Evolutionary conservation across 495 filamentous ascomycete genomes (phyloP), one percentile per base, ranked within the genome.

Genomic region (Geoglossum glabrum): DNA sequence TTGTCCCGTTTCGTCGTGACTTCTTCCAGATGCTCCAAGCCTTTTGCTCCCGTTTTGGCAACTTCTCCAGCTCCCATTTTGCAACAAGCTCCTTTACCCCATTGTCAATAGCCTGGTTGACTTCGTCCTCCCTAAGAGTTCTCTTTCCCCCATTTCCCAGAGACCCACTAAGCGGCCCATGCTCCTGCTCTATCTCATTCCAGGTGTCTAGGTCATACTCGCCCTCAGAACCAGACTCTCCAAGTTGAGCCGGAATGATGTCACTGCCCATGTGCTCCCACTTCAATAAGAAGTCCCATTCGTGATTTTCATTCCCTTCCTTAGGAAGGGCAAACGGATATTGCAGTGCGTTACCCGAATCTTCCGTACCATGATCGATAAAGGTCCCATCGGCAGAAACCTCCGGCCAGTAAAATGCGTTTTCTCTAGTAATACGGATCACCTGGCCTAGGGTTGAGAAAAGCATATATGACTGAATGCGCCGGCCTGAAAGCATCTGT

Each of bases 21-120:
- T 63, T 70, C 17, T 68, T 70, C 86, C 89, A 94, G 15, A 83
- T 60, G n/a, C 61, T 67, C 61, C 74, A 78, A 0, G 83, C 83
- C 51, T 73, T 76, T 13, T 57, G 61, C 51, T 76, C 69, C 19
- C 75, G 66, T 47, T 72, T 76, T 2, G 81, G 78, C 50, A 76
- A 69, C 59, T 76, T 76, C 8, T 66, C 73, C 10, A 67, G 58
- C 31, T 66, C 67, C 87, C 88, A 95, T 9, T 67, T 66, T 6
- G 65, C 64, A 50, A 79, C 71, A 25, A 81, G 70, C 10, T 74
- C 61, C 15, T 71, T 60, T 11, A 87, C 72, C 15, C 68, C 77
- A 34, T 74, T 65, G 11, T 78, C 66, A 17, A 94, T 72, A 3
- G 74, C 63, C 10, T 68, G 61, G 1, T 73, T 61, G 21, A 82